Base-by-base conservation (phyloP, 306 rosid species). In the Begonia loranthoides region DNA sequence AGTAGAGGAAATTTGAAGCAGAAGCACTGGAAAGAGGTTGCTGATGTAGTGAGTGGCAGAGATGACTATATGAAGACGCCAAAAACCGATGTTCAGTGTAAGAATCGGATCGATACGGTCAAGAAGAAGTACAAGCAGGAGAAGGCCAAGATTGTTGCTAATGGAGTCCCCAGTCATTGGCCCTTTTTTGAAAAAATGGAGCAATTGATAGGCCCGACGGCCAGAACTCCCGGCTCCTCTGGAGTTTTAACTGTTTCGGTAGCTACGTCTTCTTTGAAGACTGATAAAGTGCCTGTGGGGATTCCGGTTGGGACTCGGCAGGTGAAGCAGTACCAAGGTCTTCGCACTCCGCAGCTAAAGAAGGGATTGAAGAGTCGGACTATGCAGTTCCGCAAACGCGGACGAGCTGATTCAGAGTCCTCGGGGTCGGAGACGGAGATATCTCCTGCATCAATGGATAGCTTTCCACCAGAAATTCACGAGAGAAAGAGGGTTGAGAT, bases 11-110 rank as follows among this genome's bases (percentile, higher is more conserved):
- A 92, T 68, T 73, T 92, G 80, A 92, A 87, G 70, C 99, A 92
- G 69, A 87, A 79, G 72, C 96, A 92, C 76, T 92, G 99, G 99
- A 80, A 75, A 61, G 99, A 92, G 67, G 99, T 92, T 1, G 95
- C 99, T 13, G 96, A 92, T 52, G 76, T 92, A 52, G 94, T 86
- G 50, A 78, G 83, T 45, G 66, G 79, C 9, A 75, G 93, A 14
- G 99, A 83, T 39, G 89, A 92, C 56, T 80, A 80, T 14, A 17
- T 58, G 9, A 92, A 87, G 66, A 57, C 58, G 13, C 87, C 93
- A 10, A 83, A 84, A 56, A 83, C 94, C 4, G 99, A 92, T 52
- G 77, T 92, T 3, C 99, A 92, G 80, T 92, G 99, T 51, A 92
- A 92, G 69, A 92, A 92, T 52, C 79, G 99, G 67, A 92, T 92